A percentile compares a stretch with the other conserved stretches of the same genome.
Conservation (phyloP, 2,329 filamentous ascomycete genomes). For the Aureobasidium sp. region DNA sequence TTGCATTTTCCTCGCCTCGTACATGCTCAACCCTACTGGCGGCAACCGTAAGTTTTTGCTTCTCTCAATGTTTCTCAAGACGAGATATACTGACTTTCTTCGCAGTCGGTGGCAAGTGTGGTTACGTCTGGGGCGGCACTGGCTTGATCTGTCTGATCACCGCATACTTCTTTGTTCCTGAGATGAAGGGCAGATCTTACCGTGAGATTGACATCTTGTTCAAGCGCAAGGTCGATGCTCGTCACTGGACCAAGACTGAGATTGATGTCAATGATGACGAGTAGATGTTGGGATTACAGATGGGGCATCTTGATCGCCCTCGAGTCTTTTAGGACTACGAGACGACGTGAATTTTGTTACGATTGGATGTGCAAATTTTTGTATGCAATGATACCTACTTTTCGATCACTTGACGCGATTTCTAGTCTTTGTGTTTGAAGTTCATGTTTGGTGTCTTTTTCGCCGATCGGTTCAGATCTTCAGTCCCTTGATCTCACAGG, state of each 20-base stretch:
- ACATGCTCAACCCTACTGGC: conserved; percentile 52
- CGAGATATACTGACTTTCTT: no score
- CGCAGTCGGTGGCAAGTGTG: conserved; percentile 45
- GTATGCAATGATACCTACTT: background rate
- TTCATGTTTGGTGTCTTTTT: no score
- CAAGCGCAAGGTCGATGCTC: conserved; percentile 47
- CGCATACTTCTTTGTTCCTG: conserved; percentile 43
- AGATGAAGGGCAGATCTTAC: conserved; percentile 53
- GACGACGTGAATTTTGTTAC: background rate
- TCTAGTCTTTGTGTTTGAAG: no score
- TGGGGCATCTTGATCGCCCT: background rate
- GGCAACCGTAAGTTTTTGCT: conserved; percentile 20
- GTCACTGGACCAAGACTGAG: conserved; percentile 49
- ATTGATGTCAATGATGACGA: conserved; percentile 56
- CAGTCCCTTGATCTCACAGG: no score
- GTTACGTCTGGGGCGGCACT: conserved; percentile 54
- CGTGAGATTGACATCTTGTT: conserved; percentile 58
- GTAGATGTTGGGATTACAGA: conserved; percentile 34
- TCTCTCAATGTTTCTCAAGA: background rate
- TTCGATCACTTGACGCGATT: background rate
- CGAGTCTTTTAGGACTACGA: background rate
- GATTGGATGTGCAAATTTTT: background rate
- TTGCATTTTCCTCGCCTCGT: conserved; percentile 56
- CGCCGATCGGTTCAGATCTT: no score
- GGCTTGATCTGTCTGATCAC: conserved; percentile 48